Conservation (phyloP, 495 filamentous ascomycete genomes). For the Aspergillus nidulans region DNA sequence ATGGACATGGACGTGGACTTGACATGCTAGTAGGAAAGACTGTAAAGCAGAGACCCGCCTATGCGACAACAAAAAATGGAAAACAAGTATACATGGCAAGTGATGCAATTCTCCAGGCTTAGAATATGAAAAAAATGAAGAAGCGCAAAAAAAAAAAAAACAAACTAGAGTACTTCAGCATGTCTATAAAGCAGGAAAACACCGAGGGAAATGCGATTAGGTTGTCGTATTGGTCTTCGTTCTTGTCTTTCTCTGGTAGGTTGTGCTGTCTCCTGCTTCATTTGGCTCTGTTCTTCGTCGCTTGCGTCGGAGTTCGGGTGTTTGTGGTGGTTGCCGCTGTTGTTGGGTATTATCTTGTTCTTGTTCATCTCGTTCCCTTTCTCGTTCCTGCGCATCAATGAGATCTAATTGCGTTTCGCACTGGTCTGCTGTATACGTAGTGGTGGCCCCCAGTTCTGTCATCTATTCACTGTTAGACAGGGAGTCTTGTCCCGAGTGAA, state of each 20-base stretch:
- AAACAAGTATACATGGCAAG: neutral
- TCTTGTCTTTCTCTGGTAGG: neutral
- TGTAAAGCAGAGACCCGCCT: neutral
- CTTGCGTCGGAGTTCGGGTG: slow-evolving; percentile 25
- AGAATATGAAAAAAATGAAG: no score
- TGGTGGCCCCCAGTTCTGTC: slow-evolving; percentile 33
- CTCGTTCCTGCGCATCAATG: slow-evolving; percentile 22
- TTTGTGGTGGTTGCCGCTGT: slow-evolving; percentile 17
- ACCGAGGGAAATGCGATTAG: neutral
- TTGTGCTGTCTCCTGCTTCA: neutral
- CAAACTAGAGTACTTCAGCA: no score
- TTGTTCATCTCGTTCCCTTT: slow-evolving; percentile 1
- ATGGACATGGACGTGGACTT: neutral
- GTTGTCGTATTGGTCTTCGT: neutral
- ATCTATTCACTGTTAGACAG: slow-evolving; percentile 23
- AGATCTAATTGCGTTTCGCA: slow-evolving; percentile 34
- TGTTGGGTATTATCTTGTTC: slow-evolving; percentile 12
- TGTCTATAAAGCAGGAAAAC: neutral
- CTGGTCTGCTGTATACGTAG: slow-evolving; percentile 31
- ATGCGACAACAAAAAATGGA: neutral
- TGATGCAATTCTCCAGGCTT: neutral
- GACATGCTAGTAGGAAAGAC: neutral
- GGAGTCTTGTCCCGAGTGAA: neutral
- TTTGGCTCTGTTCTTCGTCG: slow-evolving; percentile 14
- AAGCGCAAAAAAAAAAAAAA: neutral